Conservation (phyloP, 106 monocot genomes). For the Gastrodia elata region DNA sequence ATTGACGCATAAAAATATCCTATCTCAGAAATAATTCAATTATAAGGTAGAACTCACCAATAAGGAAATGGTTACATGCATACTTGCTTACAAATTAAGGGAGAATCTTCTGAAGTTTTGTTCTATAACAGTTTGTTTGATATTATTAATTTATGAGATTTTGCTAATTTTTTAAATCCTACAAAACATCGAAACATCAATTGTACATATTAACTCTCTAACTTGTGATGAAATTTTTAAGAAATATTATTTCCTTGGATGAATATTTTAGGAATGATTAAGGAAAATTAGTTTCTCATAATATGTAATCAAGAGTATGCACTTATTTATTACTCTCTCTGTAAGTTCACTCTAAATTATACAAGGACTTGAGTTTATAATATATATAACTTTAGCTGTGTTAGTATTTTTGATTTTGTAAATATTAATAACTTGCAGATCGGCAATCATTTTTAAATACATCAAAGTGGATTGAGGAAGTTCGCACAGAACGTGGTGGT, state of each 20-base stretch:
- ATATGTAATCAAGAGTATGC: not conserved
- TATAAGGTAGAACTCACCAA: not conserved
- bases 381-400: not conserved
- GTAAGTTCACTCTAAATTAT: not conserved
- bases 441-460: conserved; percentile 22
- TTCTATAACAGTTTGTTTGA: not conserved
- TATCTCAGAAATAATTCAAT: not conserved
- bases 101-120: not conserved
- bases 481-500: conserved; percentile 24
- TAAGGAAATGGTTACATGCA: not conserved
- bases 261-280: not conserved
- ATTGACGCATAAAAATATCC: not conserved
- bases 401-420: not conserved
- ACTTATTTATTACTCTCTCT: not conserved
- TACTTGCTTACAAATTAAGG: not conserved
- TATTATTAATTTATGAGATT: not conserved
- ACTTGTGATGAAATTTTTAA: not conserved
- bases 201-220: not conserved
- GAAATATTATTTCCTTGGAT: not conserved
- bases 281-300: not conserved
- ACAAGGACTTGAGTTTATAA: not conserved
- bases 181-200: not conserved
- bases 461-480: conserved; percentile 28
- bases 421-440: conserved; percentile 7
- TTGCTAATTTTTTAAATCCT: not conserved